Percentiles rank a stretch among this genome's conserved stretches.
Conservation (phyloP, 345 rosid species). For the Populus simonii region DNA sequence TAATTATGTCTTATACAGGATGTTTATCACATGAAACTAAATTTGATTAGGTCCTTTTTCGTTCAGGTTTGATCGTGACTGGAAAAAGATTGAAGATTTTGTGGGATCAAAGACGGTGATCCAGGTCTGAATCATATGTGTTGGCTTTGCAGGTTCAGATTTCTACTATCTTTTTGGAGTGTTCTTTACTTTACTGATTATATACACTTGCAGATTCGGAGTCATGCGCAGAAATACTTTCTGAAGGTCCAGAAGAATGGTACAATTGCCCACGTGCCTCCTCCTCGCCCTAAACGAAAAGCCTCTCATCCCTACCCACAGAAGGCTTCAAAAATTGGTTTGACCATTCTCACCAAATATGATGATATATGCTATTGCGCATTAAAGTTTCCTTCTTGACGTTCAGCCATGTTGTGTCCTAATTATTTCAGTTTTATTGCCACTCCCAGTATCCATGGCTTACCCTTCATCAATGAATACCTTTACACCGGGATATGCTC, state of each 20-base stretch:
- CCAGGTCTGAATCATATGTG: slow-evolving; percentile 50
- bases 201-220: slow-evolving; percentile 61
- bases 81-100: slow-evolving; percentile 98
- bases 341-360: slow-evolving; percentile 5
- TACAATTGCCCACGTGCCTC: slow-evolving; percentile 84
- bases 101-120: slow-evolving; percentile 95
- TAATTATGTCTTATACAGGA: background rate
- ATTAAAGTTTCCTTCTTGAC: background rate
- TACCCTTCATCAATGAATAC: slow-evolving; percentile 43
- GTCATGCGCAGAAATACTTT: slow-evolving; percentile 98
- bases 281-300: slow-evolving; percentile 97
- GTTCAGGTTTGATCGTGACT: slow-evolving; percentile 92
- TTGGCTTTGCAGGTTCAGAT: no score
- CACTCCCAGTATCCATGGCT: slow-evolving; percentile 55
- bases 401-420: background rate
- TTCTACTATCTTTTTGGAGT: background rate
- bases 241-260: slow-evolving; percentile 95
- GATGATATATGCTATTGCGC: background rate
- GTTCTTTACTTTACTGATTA: slow-evolving; percentile 4
- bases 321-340: slow-evolving; percentile 83
- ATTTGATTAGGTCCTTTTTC: slow-evolving; percentile 7
- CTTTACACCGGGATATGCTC: slow-evolving; percentile 46
- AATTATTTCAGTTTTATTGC: slow-evolving; percentile 45
- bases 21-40: background rate
- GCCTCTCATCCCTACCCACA: slow-evolving; percentile 95